phyloP scores from a whole-genome alignment of 306 rosid genomes.

The Vicia villosa region DNA sequence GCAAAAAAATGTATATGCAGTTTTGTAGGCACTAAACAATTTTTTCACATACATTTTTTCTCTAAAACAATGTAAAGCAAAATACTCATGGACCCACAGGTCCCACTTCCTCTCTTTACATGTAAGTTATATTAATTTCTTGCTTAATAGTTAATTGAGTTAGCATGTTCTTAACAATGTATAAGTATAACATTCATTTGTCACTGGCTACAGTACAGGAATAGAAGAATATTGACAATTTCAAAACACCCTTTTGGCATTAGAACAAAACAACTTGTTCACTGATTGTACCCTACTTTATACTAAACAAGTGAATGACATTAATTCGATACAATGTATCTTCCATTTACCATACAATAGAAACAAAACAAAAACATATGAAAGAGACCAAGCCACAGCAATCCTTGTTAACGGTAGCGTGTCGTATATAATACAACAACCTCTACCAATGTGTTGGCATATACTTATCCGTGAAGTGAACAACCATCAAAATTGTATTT shows the following conservation, averaged over 20 bases:
- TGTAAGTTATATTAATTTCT: background rate
- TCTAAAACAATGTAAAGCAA: too few species aligned
- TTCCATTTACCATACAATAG: conserved; percentile 31
- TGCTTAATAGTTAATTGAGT: background rate
- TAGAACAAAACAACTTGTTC: conserved; percentile 17
- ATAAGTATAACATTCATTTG: conserved; percentile 3
- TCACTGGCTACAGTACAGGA: conserved; percentile 7
- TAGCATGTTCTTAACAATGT: background rate
- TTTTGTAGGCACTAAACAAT: too few species aligned
- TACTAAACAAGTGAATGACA: conserved; percentile 25
- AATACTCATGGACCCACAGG: too few species aligned
- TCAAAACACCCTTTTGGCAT: conserved; percentile 14
- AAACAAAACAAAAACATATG: conserved; percentile 30
- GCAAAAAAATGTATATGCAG: too few species aligned
- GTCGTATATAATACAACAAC: conserved; percentile 37
- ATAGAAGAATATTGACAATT: conserved; percentile 38
- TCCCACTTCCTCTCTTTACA: too few species aligned
- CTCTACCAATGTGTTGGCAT: conserved; percentile 37
- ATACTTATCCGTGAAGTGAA: conserved; percentile 40
- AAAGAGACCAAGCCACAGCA: conserved; percentile 30
- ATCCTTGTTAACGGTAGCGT: conserved; percentile 38
- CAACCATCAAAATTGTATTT: conserved; percentile 24
- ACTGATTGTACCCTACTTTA: conserved; percentile 29
- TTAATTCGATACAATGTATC: conserved; percentile 40
- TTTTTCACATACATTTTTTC: too few species aligned